These are phyloP conservation scores for Citrus trifoliata DNA, from an alignment of 345 rosid genomes.

Conservation along the genomic window DNA sequence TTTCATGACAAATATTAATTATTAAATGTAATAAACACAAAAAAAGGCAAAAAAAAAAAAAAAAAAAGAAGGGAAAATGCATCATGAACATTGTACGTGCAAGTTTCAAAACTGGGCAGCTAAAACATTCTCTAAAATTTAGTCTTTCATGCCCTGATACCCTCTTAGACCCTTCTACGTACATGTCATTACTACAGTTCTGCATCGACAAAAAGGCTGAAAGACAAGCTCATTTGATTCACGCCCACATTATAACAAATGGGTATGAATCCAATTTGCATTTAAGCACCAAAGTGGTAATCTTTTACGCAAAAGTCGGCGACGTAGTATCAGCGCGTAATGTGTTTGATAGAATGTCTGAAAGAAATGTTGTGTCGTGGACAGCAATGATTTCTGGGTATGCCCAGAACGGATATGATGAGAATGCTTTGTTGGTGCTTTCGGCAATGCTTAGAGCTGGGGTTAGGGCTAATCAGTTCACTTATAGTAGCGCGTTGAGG, in stretches of 20 bases:
- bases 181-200: slow-evolving; percentile 34
- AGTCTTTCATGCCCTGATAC: background rate
- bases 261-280: slow-evolving; percentile 37
- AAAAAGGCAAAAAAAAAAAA: background rate
- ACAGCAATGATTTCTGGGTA: slow-evolving; percentile 61
- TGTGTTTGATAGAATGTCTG: slow-evolving; percentile 58
- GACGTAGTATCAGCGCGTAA: slow-evolving; percentile 38
- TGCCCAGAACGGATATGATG: slow-evolving; percentile 23
- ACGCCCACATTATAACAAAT: slow-evolving; percentile 38
- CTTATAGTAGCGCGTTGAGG: slow-evolving; percentile 53
- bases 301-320: slow-evolving; percentile 29
- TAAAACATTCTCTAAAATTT: slow-evolving; percentile 7
- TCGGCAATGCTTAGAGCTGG: slow-evolving; percentile 43
- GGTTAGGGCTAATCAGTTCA: slow-evolving; percentile 42
- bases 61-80: background rate
- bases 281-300: slow-evolving; percentile 41
- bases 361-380: slow-evolving; percentile 63
- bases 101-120: background rate
- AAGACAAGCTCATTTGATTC: slow-evolving; percentile 31
- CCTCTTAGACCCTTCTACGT: slow-evolving; percentile 10
- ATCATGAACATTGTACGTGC: slow-evolving; percentile 3
- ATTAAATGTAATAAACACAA: background rate
- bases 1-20: background rate
- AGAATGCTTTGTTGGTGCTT: slow-evolving; percentile 39
- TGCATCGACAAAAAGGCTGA: slow-evolving; percentile 27